phyloP scores from a whole-genome alignment of 768 basidiomycete species.

The Russula sp. region DNA sequence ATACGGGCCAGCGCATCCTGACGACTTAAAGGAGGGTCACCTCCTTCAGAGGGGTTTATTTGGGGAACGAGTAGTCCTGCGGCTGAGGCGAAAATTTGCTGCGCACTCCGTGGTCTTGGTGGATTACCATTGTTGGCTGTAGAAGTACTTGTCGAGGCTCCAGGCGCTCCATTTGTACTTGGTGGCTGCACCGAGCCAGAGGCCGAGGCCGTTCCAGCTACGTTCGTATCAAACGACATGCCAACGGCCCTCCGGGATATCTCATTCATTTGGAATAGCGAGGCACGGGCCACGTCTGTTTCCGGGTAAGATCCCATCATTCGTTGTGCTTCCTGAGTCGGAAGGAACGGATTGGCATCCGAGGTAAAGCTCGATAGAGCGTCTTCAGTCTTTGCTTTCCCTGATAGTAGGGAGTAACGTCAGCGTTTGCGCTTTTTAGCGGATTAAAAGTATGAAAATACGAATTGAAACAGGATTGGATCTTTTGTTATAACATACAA shows the following conservation, averaged over 20 bases:
- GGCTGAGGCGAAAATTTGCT: constrained; percentile 36
- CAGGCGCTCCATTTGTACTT: constrained; percentile 20
- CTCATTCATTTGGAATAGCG: constrained; percentile 76
- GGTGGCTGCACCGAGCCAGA: constrained; percentile 30
- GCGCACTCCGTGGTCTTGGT: constrained; percentile 33
- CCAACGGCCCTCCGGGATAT: constrained; percentile 60
- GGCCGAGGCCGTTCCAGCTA: constrained; percentile 21
- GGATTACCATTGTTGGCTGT: constrained; percentile 21
- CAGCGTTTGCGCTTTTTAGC: constrained; percentile 30
- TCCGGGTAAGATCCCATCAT: constrained; percentile 50
- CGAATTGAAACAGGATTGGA: constrained; percentile 36
- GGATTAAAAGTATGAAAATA: constrained; percentile 37
- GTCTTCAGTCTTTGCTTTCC: constrained; percentile 39
- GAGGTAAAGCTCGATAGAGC: constrained; percentile 31
- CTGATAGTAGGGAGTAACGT: constrained; percentile 30
- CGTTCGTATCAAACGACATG: constrained; percentile 37
- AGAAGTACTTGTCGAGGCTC: constrained; percentile 22
- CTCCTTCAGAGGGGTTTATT: constrained; percentile 27
- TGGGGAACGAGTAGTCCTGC: constrained; percentile 35
- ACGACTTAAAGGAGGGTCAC: constrained; percentile 36
- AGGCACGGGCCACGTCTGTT: constrained; percentile 61
- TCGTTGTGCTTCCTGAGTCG: constrained; percentile 54
- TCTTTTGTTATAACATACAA: constrained; percentile 22
- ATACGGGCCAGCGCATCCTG: constrained; percentile 53
- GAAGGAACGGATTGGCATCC: constrained; percentile 52